A percentile compares a stretch with the other conserved stretches of the same genome.
Evolutionary conservation across 208 protist genomes (phyloP).

Genomic region (Histomonas meleagridis): DNA sequence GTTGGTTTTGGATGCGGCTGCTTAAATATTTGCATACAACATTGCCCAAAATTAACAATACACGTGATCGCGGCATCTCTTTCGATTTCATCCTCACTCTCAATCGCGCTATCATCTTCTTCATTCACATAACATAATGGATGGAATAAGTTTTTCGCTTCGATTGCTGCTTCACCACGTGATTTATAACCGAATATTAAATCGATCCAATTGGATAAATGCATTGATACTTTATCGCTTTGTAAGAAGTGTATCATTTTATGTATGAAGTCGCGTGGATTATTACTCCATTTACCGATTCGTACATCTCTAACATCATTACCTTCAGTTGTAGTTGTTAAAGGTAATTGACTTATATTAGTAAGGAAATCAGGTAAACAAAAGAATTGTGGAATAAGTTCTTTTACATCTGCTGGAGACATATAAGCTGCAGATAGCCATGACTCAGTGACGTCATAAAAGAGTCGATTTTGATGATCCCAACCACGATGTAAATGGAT

Average conservation of each 20-base stretch:
- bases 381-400: conserved; percentile 1
- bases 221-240: neutral
- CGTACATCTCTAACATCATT: neutral
- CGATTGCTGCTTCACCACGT: neutral
- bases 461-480: neutral
- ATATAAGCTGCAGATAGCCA: neutral
- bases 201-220: neutral
- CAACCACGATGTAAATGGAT: neutral
- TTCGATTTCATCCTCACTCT: neutral
- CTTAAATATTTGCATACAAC: neutral
- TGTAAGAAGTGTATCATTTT: neutral
- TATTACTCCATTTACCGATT: neutral
- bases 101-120: neutral
- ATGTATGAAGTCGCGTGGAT: neutral
- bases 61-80: neutral
- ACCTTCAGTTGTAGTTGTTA: neutral
- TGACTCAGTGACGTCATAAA: neutral
- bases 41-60: neutral
- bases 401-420: neutral
- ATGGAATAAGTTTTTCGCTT: neutral
- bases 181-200: neutral
- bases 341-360: neutral
- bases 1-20: neutral
- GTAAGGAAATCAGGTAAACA: neutral
- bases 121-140: neutral